phyloP scores from a whole-genome alignment of 257 asterid genomes.

The Coffea canephora region DNA sequence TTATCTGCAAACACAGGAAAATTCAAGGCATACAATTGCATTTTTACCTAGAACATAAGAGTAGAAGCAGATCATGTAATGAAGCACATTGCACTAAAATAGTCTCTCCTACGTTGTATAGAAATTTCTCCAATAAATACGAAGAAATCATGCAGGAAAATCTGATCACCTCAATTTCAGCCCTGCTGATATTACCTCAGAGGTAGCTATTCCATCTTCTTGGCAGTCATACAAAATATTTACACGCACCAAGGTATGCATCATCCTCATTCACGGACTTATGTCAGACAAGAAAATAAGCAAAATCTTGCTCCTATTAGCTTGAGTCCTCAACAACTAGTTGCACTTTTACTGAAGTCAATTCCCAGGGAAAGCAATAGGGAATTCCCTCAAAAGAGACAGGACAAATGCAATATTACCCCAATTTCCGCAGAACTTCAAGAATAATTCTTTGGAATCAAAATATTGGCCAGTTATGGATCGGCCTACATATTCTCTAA shows the following conservation, averaged over 20 bases:
- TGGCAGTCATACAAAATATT: background rate
- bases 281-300: background rate
- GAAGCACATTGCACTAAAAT: background rate
- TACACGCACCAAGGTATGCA: background rate
- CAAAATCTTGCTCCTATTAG: background rate
- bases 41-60: background rate
- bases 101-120: background rate
- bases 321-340: background rate
- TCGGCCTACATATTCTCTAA: background rate
- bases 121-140: background rate
- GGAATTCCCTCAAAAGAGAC: background rate
- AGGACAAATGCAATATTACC: background rate
- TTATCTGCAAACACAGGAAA: constrained; percentile 2
- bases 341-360: background rate
- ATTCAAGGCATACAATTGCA: background rate
- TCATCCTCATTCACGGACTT: background rate
- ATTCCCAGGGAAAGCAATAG: background rate
- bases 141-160: background rate
- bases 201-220: background rate
- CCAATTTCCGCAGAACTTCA: background rate
- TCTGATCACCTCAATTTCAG: background rate
- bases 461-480: background rate
- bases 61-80: background rate
- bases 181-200: background rate
- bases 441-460: background rate